phyloP scores from a whole-genome alignment of 2,329 filamentous ascomycete genomes.

The Hirsutella rhossiliensis region DNA sequence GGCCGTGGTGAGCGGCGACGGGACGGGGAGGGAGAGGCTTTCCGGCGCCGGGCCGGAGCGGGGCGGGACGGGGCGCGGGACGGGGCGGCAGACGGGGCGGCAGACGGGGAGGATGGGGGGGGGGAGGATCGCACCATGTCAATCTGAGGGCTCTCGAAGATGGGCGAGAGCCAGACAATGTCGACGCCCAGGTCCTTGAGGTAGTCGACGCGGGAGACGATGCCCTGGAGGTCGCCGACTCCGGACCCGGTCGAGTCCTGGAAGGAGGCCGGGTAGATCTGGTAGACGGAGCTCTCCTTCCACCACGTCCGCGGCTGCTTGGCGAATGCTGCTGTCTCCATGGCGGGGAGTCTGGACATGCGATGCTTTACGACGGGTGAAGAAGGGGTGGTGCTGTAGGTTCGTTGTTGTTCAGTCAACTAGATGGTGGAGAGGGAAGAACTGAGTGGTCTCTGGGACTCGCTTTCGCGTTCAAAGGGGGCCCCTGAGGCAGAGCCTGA shows the following conservation, averaged over 20 bases:
- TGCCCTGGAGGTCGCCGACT: conserved; percentile 43
- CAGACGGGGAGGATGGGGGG: background rate
- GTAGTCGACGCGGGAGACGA: conserved; percentile 44
- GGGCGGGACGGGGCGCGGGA: too few relatives aligned
- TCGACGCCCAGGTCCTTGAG: conserved; percentile 42
- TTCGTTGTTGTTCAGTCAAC: too few relatives aligned
- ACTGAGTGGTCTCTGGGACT: too few relatives aligned
- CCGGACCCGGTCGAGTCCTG: conserved; percentile 45
- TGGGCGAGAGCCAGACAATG: conserved; percentile 42
- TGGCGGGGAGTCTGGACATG: too few relatives aligned
- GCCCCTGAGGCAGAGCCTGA: too few relatives aligned
- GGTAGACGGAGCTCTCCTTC: conserved; percentile 49
- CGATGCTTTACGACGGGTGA: too few relatives aligned
- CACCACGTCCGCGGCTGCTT: conserved; percentile 34
- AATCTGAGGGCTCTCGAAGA: conserved; percentile 40
- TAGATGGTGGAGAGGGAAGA: too few relatives aligned
- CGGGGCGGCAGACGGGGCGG: too few relatives aligned
- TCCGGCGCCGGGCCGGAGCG: too few relatives aligned
- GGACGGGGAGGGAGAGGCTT: background rate
- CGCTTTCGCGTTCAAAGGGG: too few relatives aligned
- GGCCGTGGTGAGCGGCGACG: background rate
- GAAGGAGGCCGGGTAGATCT: conserved; percentile 51
- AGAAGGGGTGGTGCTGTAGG: too few relatives aligned
- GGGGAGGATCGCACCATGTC: conserved; percentile 39
- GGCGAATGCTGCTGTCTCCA: background rate